These are phyloP conservation scores for Ambispora gerdemannii DNA, from an alignment of 192 early-diverging fungal species.

Conservation along the genomic window DNA sequence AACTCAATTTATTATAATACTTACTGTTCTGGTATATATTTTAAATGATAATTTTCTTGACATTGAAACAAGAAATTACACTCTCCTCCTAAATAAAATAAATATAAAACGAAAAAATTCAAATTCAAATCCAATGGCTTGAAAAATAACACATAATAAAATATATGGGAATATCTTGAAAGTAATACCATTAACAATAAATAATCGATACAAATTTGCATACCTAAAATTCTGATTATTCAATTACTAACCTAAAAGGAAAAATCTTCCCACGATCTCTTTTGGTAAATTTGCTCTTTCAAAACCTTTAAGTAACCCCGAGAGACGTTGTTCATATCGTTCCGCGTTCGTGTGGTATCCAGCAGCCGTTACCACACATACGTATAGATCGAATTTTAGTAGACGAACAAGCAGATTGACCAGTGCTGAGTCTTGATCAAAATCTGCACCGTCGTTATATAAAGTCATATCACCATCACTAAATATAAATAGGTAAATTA, in stretches of 20 bases:
- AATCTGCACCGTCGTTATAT: constrained; percentile 84
- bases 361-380: constrained; percentile 90
- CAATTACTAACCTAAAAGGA: constrained; percentile 57
- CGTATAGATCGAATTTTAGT: constrained; percentile 60
- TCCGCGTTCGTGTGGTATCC: constrained; percentile 72
- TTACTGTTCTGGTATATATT: constrained; percentile 63
- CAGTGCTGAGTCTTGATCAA: constrained; percentile 65
- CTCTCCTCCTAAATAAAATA: constrained; percentile 61
- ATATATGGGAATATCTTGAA: too few relatives aligned
- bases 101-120: background rate
- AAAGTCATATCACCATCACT: constrained; percentile 93
- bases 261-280: constrained; percentile 61
- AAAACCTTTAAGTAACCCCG: constrained; percentile 72
- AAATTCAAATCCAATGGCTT: background rate
- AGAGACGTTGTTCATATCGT: constrained; percentile 74
- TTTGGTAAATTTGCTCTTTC: constrained; percentile 42
- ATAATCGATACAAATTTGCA: background rate
- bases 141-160: too few relatives aligned
- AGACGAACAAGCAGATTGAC: constrained; percentile 65
- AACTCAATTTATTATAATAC: too few relatives aligned
- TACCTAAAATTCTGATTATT: background rate
- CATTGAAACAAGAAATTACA: constrained; percentile 89
- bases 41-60: constrained; percentile 54
- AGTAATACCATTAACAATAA: too few relatives aligned
- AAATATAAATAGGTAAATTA: background rate